Evolutionary conservation across 345 rosid species (phyloP).

Genomic region (Melaleuca alternifolia): DNA sequence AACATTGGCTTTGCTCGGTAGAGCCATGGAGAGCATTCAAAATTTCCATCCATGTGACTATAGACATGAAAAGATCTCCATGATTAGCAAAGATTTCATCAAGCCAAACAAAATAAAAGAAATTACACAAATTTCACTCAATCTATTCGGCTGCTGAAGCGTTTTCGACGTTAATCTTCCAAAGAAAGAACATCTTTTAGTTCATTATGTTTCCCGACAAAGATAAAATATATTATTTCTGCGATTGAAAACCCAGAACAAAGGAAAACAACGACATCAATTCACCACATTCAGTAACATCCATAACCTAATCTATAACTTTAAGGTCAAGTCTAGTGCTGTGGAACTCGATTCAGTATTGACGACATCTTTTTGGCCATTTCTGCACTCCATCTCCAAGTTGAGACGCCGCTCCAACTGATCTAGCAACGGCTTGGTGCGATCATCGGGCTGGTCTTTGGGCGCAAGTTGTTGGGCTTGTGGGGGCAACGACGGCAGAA

Average conservation of each 20-base stretch:
- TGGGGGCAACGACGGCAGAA: background rate
- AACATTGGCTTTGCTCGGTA: background rate
- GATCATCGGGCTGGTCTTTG: background rate
- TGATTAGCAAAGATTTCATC: background rate
- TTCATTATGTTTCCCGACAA: background rate
- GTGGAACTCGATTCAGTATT: background rate
- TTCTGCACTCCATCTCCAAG: background rate
- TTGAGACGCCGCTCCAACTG: background rate
- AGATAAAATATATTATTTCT: background rate
- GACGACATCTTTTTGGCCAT: background rate
- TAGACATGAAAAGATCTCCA: background rate
- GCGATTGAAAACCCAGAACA: background rate
- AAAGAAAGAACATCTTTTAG: background rate
- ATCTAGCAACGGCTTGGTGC: background rate
- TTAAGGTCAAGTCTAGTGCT: background rate
- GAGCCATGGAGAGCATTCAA: background rate
- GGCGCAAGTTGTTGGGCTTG: background rate
- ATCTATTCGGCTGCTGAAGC: background rate
- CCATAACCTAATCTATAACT: background rate
- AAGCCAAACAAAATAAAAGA: background rate
- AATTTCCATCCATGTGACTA: background rate
- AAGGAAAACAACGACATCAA: background rate
- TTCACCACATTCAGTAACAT: background rate
- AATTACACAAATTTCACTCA: background rate
- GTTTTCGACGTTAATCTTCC: background rate